Evolutionary conservation across 2,329 filamentous ascomycete genomes (phyloP), one percentile per base, ranked within the genome.

Genomic region (Parascedosporium putredinis): DNA sequence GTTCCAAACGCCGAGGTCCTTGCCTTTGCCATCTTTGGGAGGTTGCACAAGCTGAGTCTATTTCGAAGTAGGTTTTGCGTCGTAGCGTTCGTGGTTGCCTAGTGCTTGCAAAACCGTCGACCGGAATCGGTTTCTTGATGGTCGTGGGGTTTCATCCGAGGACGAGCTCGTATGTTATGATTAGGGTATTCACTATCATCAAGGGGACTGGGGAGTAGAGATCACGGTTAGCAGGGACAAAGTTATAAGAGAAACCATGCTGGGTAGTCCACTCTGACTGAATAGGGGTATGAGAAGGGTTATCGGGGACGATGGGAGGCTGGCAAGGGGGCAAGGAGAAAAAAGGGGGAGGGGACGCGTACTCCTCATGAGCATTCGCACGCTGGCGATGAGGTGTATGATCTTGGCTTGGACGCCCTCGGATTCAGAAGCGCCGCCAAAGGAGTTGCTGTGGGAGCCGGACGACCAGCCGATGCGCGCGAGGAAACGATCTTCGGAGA

Each of bases 331-430:
- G n/a, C n/a, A n/a, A n/a, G n/a, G n/a, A n/a, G n/a, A n/a, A n/a
- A n/a, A n/a, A n/a, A n/a, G n/a, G n/a, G n/a, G n/a, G n/a, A n/a
- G 12, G 12, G 2, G 18, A 58, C 63, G 49, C 60, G 23, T 42
- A 96, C 90, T 89, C 72, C 91, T 80, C 88, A 95, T 95, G 50
- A 97, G 73, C 51, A 88, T 95, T 66, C 91, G 77, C 58, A 96
- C 84, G 60, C 87, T 93, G 33, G 87, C 86, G 57, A 97, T 93
- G 60, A 97, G 69, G 64, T 95, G 89, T 60, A 96, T 84, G 38
- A 90, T 75, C 66, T 93, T 93, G 47, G 84, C 83, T 67, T 94
- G 91, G 60, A 95, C 76, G 67, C 87, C 90, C 55, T 82, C 78
- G 12, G 38, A 42, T 57, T 87, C 86, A 58, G 86, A 60, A 60